These are phyloP conservation scores for Solanum corneliomulleri DNA, from an alignment of 257 asterid genomes.

Conservation along the genomic window DNA sequence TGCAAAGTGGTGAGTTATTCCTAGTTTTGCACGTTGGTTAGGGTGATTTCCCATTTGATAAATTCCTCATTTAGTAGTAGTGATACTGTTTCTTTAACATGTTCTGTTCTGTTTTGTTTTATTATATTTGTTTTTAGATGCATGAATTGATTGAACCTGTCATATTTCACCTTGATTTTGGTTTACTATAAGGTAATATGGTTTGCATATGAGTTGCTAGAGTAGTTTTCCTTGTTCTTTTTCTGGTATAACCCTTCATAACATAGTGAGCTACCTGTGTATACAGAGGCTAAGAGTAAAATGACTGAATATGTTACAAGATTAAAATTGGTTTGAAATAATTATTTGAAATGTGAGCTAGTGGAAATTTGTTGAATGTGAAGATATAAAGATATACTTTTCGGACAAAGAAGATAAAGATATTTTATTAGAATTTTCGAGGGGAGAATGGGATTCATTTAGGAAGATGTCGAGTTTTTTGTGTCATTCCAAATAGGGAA, in stretches of 20 bases:
- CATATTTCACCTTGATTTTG: background rate
- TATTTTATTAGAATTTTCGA: background rate
- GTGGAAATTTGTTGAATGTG: background rate
- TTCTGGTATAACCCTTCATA: background rate
- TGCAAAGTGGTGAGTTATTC: constrained; percentile 60
- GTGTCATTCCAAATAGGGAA: background rate
- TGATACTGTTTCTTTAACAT: background rate
- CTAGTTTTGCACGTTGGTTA: background rate
- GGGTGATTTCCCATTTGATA: background rate
- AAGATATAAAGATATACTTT: background rate
- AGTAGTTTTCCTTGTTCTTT: background rate
- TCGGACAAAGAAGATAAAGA: background rate
- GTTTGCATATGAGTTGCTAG: background rate
- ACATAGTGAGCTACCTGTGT: background rate
- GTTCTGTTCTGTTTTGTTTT: background rate
- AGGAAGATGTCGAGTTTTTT: background rate
- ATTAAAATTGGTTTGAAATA: background rate
- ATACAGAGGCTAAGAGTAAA: background rate
- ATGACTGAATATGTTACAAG: background rate
- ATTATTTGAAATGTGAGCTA: background rate
- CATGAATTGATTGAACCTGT: background rate
- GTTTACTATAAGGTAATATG: background rate
- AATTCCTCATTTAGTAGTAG: background rate
- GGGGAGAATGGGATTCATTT: background rate
- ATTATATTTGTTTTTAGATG: background rate